These are phyloP conservation scores for Periconia sp. DNA, from an alignment of 2,329 filamentous ascomycete genomes.

Conservation along the genomic window DNA sequence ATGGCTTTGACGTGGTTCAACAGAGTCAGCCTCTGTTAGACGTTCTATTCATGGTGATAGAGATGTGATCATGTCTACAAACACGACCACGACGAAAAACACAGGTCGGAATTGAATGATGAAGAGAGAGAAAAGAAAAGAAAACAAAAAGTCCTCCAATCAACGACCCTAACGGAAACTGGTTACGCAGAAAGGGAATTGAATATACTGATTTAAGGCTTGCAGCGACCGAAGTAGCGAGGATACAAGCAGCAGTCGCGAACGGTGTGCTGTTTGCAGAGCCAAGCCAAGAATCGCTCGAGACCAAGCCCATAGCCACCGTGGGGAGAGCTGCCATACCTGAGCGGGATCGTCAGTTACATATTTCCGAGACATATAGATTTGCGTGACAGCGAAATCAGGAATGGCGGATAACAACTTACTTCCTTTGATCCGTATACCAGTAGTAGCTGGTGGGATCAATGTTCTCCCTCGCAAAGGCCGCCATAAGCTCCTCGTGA, in stretches of 20 bases:
- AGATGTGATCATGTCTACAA: no score
- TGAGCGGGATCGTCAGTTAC: constrained; percentile 40
- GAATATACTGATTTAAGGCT: constrained; percentile 56
- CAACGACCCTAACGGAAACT: neutral
- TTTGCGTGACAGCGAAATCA: neutral
- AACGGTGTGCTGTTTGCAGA: constrained; percentile 67
- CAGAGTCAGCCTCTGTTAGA: no score
- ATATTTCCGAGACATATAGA: neutral
- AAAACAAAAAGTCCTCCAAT: neutral
- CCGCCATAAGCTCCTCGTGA: constrained; percentile 80
- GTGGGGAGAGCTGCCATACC: constrained; percentile 89
- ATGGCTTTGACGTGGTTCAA: no score
- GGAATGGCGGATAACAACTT: constrained; percentile 45
- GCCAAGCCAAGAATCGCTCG: constrained; percentile 74
- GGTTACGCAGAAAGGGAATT: neutral
- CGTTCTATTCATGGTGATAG: no score
- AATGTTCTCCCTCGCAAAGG: constrained; percentile 85
- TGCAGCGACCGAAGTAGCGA: constrained; percentile 79
- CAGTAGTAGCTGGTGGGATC: constrained; percentile 88
- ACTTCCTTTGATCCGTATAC: constrained; percentile 98
- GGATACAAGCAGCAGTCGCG: constrained; percentile 74
- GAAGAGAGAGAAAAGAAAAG: no score
- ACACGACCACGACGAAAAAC: no score
- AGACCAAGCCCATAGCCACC: constrained; percentile 91
- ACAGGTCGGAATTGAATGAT: no score